Base-by-base conservation (phyloP, 208 protist species). In the Angomonas desouzai region DNA sequence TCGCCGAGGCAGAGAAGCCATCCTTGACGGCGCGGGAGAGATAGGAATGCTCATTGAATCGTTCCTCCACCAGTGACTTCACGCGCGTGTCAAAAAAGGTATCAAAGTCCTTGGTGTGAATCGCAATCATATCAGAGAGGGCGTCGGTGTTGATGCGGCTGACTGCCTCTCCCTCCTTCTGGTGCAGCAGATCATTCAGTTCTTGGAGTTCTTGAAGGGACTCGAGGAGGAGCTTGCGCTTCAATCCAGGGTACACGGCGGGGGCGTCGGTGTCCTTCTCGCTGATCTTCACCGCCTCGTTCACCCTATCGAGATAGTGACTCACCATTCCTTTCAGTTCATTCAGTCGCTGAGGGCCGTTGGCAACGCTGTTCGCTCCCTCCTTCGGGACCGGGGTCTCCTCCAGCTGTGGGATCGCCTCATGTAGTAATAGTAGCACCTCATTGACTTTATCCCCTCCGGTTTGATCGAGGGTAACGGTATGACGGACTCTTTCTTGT, bases 101-200 rank as follows among this genome's bases (percentile, higher is more conserved):
- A 62, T 96, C 87, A 72, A 92, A 92, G 48, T 93, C 90, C 30
- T 77, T 74, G 48, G 87, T 83, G 67, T 96, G 87, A 34, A 88
- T 74, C 1, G 86, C 77, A 0, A 92, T 83, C 51, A 90, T 67
- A 64, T 96, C 85, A 7, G 68, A 43, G 22, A 96, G 74, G 18
- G 92, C 72, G 10, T 85, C 78, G 11, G 65, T 80, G 72, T 92
- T 81, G 22, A 91, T 66, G 48, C 81, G 85, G 59, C 77, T 89
- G 20, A 65, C 65, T 76, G 83, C 73, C 27, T 87, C 72, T 9
- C 48, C 73, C 16, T 76, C 71, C 10, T 64, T 48, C 40, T 66
- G 25, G 27, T 62, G 36, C 43, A 96, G 63, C 38, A 96, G 72
- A 20, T 68, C 32, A n/a, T 68, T 51, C 25, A 93, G 55, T 57